Conservation (phyloP, 352 stramenopile genomes). For the Globisporangium orthogonon region DNA sequence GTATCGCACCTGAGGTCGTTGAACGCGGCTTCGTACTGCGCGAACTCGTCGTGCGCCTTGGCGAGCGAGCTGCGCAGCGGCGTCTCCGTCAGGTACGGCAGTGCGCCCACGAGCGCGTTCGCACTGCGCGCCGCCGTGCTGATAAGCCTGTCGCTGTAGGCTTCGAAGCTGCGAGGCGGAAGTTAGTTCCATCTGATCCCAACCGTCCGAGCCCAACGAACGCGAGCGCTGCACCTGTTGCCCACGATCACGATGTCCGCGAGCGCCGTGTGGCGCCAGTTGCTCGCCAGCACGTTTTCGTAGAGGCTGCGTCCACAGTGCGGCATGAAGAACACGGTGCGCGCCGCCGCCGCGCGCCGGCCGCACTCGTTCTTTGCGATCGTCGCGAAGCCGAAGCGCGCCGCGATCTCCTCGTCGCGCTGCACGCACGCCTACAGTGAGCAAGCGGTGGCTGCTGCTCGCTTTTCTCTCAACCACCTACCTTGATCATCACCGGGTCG, state of each 20-base stretch:
- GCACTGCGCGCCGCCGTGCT: slow-evolving; percentile 26
- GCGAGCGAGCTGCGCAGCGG: slow-evolving; percentile 29
- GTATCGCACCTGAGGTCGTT: slow-evolving; percentile 52
- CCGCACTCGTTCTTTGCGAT: slow-evolving; percentile 67
- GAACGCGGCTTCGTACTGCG: slow-evolving; percentile 66
- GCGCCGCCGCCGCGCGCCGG: slow-evolving; percentile 19
- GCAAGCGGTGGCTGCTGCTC: too few relatives aligned
- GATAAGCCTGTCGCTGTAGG: slow-evolving; percentile 69
- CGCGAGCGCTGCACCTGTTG: slow-evolving; percentile 51
- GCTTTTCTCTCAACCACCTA: slow-evolving; percentile 6
- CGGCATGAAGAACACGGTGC: slow-evolving; percentile 90
- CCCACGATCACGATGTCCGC: slow-evolving; percentile 68
- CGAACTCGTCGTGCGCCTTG: slow-evolving; percentile 47
- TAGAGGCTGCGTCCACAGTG: slow-evolving; percentile 87
- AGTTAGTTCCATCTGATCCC: neutral
- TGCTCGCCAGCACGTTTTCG: slow-evolving; percentile 84
- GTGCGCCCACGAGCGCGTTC: slow-evolving; percentile 38
- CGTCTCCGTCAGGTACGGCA: slow-evolving; percentile 47
- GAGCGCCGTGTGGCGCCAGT: slow-evolving; percentile 39
- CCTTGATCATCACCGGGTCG: slow-evolving; percentile 78
- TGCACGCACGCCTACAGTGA: neutral
- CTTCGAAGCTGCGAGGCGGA: slow-evolving; percentile 42
- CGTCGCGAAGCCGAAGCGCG: slow-evolving; percentile 31
- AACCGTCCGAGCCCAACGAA: too few relatives aligned
- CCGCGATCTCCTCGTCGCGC: slow-evolving; percentile 51